Conservation (phyloP, 176 grass and related monocot species). For the Oryza glumipatula region DNA sequence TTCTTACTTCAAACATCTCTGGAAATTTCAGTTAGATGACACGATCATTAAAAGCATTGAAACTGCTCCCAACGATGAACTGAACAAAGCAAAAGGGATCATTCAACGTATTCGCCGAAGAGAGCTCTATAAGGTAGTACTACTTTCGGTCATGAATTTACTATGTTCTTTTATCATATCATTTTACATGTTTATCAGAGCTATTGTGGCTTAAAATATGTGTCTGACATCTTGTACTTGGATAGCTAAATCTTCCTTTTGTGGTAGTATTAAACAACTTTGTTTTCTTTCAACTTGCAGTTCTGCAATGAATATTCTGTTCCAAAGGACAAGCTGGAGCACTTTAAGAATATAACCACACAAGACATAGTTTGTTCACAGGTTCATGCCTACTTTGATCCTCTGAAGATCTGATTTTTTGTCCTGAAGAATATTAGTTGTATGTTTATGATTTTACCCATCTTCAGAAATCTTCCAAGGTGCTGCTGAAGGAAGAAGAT, state of each 20-base stretch:
- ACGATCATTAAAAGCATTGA: slow-evolving; percentile 87
- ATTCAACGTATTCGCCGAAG: slow-evolving; percentile 78
- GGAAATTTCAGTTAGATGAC: slow-evolving; percentile 79
- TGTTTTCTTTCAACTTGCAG: slow-evolving; percentile 47
- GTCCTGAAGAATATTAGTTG: not conserved
- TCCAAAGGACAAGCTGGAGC: slow-evolving; percentile 86
- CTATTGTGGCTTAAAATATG: not conserved
- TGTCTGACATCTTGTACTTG: not conserved
- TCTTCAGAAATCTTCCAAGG: slow-evolving; percentile 61
- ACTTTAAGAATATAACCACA: slow-evolving; percentile 86
- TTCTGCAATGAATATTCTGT: slow-evolving; percentile 98
- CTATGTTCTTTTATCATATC: slow-evolving; percentile 4
- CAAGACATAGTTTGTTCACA: slow-evolving; percentile 90
- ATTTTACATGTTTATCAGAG: not conserved
- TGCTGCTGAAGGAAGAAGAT: slow-evolving; percentile 78
- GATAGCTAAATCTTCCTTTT: slow-evolving; percentile 32
- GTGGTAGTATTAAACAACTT: slow-evolving; percentile 1
- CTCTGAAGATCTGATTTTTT: not conserved
- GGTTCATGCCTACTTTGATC: slow-evolving; percentile 43
- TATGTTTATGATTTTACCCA: not conserved
- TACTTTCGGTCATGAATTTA: not conserved
- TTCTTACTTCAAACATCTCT: not conserved
- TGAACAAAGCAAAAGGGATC: slow-evolving; percentile 80
- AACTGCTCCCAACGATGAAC: slow-evolving; percentile 60
- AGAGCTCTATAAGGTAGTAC: slow-evolving; percentile 81